Evolutionary conservation across 2,329 filamentous ascomycete genomes (phyloP), one percentile per base, ranked within the genome.

Genomic region (Ophidiomyces ophidiicola): DNA sequence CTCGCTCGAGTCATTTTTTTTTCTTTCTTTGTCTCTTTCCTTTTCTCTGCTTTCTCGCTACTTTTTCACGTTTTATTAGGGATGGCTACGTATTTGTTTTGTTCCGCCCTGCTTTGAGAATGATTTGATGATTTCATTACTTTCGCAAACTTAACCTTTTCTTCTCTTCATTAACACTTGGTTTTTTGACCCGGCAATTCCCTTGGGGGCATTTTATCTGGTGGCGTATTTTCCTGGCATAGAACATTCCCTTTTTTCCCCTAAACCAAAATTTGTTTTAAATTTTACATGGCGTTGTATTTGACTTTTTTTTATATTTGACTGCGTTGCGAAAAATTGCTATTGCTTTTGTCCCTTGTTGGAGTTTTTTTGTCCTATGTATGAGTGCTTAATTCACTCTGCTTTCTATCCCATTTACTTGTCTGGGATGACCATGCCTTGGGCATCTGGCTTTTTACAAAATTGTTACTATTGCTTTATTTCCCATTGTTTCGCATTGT

Each of bases 121-220:
- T 50, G 46, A 35, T 37, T 50, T 44, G 50, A 46, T 51, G 37
- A 39, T 39, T 38, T 50, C 44, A 44, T 47, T 48, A 44, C 41
- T 24, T 47, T 24, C 43, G 32, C 23, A n/a, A n/a, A 34, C 43
- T 41, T 44, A 28, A 3, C 15, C 25, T 37, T 33, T 21, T 31
- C 19, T 42, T 45, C 25, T 41, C 42, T 48, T 44, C 26, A 3
- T 21, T 21, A 17, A 12, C 15, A 6, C 25, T 19, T 32, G 11
- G 18, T 26, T 48, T 36, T 36, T 41, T 46, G 21, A 31, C 41
- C 42, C 41, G 46, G 41, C 43, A 46, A 40, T 41, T 32, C 38
- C 29, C 26, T 45, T 45, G 43, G 40, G 36, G 40, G 41, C n/a
- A 43, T 43, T 48, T 48, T 52, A 48, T 46, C 48, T 45, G 49